Base-by-base conservation (phyloP, 768 basidiomycete species). In the Lepiota subincarnata region DNA sequence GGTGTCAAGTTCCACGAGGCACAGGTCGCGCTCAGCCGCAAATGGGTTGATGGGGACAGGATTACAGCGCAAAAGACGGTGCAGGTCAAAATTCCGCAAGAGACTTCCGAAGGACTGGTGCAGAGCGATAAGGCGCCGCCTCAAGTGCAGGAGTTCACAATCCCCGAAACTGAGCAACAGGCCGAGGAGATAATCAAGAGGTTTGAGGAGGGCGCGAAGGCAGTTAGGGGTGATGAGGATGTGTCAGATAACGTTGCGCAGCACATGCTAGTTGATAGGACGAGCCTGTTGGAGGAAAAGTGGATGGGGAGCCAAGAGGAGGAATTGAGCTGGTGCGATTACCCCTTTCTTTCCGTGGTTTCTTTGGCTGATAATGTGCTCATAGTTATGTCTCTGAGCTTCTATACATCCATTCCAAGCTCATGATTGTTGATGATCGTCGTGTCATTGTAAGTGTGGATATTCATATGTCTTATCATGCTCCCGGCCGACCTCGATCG, bases 401-500 rank as follows among this genome's bases (percentile, higher is more conserved):
- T 60, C 69, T 87, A 18, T 92, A 92, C 60, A 92, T 93, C 55
- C 91, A 93, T 65, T 83, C 82, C 19, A 93, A 93, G 73, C 66
- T 96, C 20, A 96, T 97, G 94, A 90, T 96, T 49, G 91, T 97
- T 34, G 95, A 97, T 63, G 95, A 98, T 64, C 77, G 82, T 28
- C 77, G 86, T 34, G 93, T 97, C 41, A 92, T 98, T 59, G 90
- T 92, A 60, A 48, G 89, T 77, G 1, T 20, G 19, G 22, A 8
- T 16, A 18, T 24, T 10, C 43, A 37, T 34, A 4, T 37, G 19
- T 14, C 35, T 36, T 38, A 10, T 36, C 16, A 28, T 36, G 22
- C 7, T 24, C 36, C 50, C 26, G 26, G 20, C 40, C 47, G 24
- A 34, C 39, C 26, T 13, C 28, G 31, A 14, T 46, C 46, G 18